These are phyloP conservation scores for Salix exigua DNA, from an alignment of 345 rosid species.

Conservation along the genomic window DNA sequence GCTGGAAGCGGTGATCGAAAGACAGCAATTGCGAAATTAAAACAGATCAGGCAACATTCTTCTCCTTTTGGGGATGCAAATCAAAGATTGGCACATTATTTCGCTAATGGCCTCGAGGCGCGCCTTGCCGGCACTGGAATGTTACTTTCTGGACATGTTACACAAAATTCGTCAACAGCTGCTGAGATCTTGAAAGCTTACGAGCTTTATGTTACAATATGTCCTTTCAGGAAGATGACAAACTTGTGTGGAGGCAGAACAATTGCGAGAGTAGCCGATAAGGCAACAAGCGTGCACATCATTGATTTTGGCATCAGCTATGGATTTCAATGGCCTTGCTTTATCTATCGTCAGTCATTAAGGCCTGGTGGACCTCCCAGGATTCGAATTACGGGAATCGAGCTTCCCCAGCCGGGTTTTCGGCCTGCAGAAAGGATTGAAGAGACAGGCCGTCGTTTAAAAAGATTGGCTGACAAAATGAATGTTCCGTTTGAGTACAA, in stretches of 20 bases:
- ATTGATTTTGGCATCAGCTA: constrained; percentile 74
- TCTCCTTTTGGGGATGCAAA: constrained; percentile 52
- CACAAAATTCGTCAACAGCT: constrained; percentile 35
- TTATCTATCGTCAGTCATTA: constrained; percentile 50
- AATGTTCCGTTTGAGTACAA: constrained; percentile 56
- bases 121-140: constrained; percentile 48
- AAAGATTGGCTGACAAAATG: constrained; percentile 53
- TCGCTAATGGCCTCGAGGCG: constrained; percentile 58
- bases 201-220: constrained; percentile 42
- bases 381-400: constrained; percentile 70
- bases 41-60: constrained; percentile 63
- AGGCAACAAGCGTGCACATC: constrained; percentile 58
- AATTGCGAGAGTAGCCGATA: constrained; percentile 40
- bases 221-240: constrained; percentile 53
- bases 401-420: constrained; percentile 81
- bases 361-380: constrained; percentile 48
- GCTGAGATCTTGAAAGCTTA: constrained; percentile 55
- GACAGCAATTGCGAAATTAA: constrained; percentile 49
- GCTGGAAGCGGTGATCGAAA: constrained; percentile 54
- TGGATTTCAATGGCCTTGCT: constrained; percentile 89
- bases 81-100: constrained; percentile 62
- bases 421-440: constrained; percentile 64
- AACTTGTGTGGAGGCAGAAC: constrained; percentile 43
- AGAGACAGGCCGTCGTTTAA: constrained; percentile 61
- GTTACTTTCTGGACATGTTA: constrained; percentile 22